Conservation (phyloP, 495 filamentous ascomycete species). For the Friedmanniomyces simplex region DNA sequence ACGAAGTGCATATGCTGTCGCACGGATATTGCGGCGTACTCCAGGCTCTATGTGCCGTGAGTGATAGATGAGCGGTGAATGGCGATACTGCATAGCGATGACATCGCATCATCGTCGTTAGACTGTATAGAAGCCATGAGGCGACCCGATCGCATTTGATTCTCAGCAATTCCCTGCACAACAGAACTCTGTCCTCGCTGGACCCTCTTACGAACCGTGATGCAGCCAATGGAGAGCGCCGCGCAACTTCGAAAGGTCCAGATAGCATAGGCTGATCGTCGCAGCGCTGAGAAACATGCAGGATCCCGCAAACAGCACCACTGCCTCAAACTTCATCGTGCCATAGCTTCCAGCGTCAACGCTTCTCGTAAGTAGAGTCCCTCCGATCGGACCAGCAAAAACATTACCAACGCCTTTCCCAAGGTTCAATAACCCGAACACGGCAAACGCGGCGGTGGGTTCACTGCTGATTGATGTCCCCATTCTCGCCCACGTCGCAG, state of each 20-base stretch:
- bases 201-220: no score
- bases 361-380: constrained; percentile 12
- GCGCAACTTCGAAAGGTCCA: not conserved
- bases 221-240: not conserved
- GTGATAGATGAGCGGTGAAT: not conserved
- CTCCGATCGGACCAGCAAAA: constrained; percentile 29
- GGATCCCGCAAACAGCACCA: constrained; percentile 19
- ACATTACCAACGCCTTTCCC: constrained; percentile 34
- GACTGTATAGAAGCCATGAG: no score
- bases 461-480: constrained; percentile 12
- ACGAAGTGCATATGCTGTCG: constrained; percentile 90
- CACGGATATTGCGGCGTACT: constrained; percentile 74
- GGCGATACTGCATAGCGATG: not conserved
- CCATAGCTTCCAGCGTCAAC: constrained; percentile 6
- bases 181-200: no score
- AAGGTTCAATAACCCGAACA: constrained; percentile 24
- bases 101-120: not conserved
- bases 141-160: no score
- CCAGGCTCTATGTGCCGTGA: constrained; percentile 79
- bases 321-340: constrained; percentile 4
- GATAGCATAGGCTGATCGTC: not conserved
- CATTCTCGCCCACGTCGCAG: constrained; percentile 21
- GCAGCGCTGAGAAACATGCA: constrained; percentile 9
- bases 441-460: constrained; percentile 15
- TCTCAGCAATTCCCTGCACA: not conserved